Base-by-base conservation (phyloP, 768 basidiomycete species). In the Pleurotus platypus region DNA sequence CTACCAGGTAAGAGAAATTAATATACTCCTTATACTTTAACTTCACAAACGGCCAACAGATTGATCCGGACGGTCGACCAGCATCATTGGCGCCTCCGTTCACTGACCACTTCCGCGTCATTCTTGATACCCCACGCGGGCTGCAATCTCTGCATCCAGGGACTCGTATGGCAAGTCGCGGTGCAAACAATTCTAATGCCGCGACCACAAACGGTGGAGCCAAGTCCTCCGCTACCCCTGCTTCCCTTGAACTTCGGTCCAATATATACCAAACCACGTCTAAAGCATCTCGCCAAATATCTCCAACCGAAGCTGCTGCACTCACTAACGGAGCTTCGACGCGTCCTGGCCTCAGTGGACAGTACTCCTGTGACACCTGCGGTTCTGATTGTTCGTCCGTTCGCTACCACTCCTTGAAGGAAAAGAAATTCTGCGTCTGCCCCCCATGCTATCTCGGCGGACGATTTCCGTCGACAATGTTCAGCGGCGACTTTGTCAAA, bases 31-130 rank as follows among this genome's bases (percentile, higher is more conserved):
- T 45, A 39, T 40, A 58, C 46, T 61, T 27, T 58, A 58, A 37
- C 58, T 46, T 42, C 38, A 37, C 38, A 11, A 35, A 11, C 30
- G 9, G 30, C 30, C 9, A 12, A 2, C 64, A 99, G 96, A 92
- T 99, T 66, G 97, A 99, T 75, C 94, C 96, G 30, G 96, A 98
- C 67, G 88, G 93, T 58, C 83, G 95, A 51, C 97, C 97, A 3
- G 92, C 97, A 1, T 84, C 96, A 0, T 82, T 98, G 18, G 94
- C 90, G 5, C 97, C 97, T 18, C 97, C 97, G 22, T 98, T 98
- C 72, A 98, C 97, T 1, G 97, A 97, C 22, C 97, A 99, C 71
- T 99, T 96, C 85, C 90, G 97, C 57, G 92, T 99, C 66, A 86
- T 97, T 54, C 85, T 98, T 62, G 97, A 99, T 68, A 94, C 96